A percentile compares a stretch with the other conserved stretches of the same genome.
Conservation (phyloP, 306 rosid species). For the Lathyrus tuberosus region DNA sequence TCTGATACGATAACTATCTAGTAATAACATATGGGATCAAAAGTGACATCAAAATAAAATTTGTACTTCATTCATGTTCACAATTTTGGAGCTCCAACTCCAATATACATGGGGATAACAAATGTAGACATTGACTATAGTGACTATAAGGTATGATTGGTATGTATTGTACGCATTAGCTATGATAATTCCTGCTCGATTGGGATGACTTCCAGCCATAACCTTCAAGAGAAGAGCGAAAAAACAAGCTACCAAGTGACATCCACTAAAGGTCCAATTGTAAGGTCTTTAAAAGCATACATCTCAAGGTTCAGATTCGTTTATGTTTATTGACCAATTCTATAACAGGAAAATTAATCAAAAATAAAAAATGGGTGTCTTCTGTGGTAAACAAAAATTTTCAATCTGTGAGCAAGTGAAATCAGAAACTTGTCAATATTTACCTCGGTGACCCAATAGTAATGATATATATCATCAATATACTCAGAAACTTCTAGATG, state of each 20-base stretch:
- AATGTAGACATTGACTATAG: not conserved
- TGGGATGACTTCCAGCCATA: constrained; percentile 14
- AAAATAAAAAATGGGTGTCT: not conserved
- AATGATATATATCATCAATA: constrained; percentile 76
- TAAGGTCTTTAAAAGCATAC: not conserved
- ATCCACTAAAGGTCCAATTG: not conserved
- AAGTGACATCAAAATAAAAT: constrained; percentile 22
- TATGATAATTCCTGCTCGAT: constrained; percentile 18
- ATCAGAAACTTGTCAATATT: constrained; percentile 31
- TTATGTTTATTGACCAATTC: not conserved
- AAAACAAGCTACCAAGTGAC: constrained; percentile 10
- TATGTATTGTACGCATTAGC: not conserved
- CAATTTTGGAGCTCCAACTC: not conserved
- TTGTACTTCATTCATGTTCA: not conserved
- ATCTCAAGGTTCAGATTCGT: not conserved
- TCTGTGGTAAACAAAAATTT: not conserved
- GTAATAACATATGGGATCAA: constrained; percentile 7
- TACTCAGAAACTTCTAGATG: constrained; percentile 92
- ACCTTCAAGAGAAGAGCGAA: constrained; percentile 10
- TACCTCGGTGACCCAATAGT: constrained; percentile 91
- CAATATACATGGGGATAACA: not conserved
- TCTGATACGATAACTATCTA: not conserved
- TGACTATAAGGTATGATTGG: constrained; percentile 18
- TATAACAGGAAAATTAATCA: constrained; percentile 9
- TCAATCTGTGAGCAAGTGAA: constrained; percentile 7